A percentile compares a stretch with the other conserved stretches of the same genome.
These are phyloP conservation scores for Dictyostelium purpureum DNA, from an alignment of 78 protist genomes.

Conservation along the genomic window DNA sequence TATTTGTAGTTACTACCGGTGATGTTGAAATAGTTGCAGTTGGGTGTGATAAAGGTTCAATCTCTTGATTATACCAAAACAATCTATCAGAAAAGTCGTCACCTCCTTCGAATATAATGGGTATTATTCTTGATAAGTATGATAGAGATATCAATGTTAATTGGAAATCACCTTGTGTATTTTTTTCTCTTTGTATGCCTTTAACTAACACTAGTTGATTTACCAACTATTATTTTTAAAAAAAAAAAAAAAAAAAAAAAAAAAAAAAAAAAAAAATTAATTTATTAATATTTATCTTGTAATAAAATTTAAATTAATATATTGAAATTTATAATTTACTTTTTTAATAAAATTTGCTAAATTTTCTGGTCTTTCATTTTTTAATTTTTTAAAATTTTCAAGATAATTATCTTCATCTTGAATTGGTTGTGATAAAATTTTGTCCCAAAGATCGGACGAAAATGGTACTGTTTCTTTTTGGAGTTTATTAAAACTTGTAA, in stretches of 20 bases:
- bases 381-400: background rate
- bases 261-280: background rate
- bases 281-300: background rate
- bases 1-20: background rate
- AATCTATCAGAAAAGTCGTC: constrained; percentile 15
- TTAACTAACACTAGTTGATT: constrained; percentile 16
- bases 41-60: constrained; percentile 3
- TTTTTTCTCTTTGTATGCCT: constrained; percentile 37
- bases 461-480: background rate
- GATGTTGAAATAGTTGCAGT: background rate
- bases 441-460: constrained; percentile 8
- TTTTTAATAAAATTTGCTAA: constrained; percentile 17
- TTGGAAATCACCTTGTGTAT: constrained; percentile 26
- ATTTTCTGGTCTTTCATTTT: constrained; percentile 16
- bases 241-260: background rate
- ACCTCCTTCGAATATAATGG: constrained; percentile 38
- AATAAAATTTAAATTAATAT: too few species aligned
- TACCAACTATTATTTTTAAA: background rate
- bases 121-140: constrained; percentile 44
- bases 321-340: background rate
- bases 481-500: background rate
- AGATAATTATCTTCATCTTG: background rate
- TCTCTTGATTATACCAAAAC: constrained; percentile 1
- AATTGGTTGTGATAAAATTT: background rate
- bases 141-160: background rate